Evolutionary conservation across 805 yeast species (phyloP).

Genomic region (Wilhelminamyces savonicus): DNA sequence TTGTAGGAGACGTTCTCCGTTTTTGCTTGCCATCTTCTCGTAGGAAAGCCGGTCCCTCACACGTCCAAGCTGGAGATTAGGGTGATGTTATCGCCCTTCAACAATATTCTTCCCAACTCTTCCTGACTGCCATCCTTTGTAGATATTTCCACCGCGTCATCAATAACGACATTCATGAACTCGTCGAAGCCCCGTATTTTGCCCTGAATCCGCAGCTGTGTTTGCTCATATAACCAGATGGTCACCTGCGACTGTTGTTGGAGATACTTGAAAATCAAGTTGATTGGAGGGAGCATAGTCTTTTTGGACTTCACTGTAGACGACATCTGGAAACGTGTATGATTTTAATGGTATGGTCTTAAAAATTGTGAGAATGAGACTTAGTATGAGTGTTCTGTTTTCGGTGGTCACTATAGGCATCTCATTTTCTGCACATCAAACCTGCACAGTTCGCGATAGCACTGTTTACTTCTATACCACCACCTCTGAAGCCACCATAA

Average conservation of each 20-base stretch:
- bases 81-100: slow-evolving; percentile 93
- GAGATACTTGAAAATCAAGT: slow-evolving; percentile 77
- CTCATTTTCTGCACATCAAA: too few relatives aligned
- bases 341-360: too few relatives aligned
- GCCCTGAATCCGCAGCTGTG: slow-evolving; percentile 72
- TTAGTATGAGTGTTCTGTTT: too few relatives aligned
- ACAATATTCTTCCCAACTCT: slow-evolving; percentile 64
- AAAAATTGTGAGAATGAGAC: too few relatives aligned
- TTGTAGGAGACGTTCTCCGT: too few relatives aligned
- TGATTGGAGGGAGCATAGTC: slow-evolving; percentile 80
- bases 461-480: too few relatives aligned
- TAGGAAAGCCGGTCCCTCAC: slow-evolving; percentile 5
- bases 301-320: too few relatives aligned
- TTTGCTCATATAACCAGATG: slow-evolving; percentile 88
- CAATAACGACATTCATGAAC: slow-evolving; percentile 78
- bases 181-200: slow-evolving; percentile 91
- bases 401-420: too few relatives aligned
- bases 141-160: slow-evolving; percentile 60
- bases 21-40: too few relatives aligned
- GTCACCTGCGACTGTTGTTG: slow-evolving; percentile 77
- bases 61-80: slow-evolving; percentile 45
- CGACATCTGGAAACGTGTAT: too few relatives aligned
- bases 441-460: too few relatives aligned
- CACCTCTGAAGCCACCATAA: background rate
- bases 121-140: slow-evolving; percentile 43